Evolutionary conservation across 1,284 basidiomycete genomes (phyloP), one percentile per base, ranked within the genome.

Genomic region (Boletellus dicymbophilus): DNA sequence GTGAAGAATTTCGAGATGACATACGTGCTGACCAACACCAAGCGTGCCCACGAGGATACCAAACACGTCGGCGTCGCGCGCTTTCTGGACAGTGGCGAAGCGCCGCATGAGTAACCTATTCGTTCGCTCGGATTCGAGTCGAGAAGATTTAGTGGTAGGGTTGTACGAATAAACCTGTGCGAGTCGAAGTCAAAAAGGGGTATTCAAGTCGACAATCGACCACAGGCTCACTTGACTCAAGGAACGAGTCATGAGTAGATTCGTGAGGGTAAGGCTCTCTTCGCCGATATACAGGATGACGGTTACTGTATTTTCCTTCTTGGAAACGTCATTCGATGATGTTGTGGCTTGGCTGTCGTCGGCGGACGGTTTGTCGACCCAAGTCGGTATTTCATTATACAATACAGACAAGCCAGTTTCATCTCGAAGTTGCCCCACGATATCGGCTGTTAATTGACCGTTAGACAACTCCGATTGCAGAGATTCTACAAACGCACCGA

Each of bases 1-100:
- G 8, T 12, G n/a, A 5, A 16, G 18, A 25, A 20, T 13, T 26
- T 12, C 18, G 25, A 20, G 15, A 1, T 21, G 9, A 11, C 42
- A 13, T 22, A 15, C 23, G 12, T 12, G 13, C 79, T 61, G 48
- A 90, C 89, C 82, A 21, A 98, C 88, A 38, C 95, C 95, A 7
- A 99, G 80, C 2, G 96, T 98, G 23, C 96, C 95, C 4, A 99
- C 89, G 2, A 99, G 82, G 31, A 99, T 93, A 0, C 94, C 97
- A 56, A 98, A 93, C 0, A 98, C 93, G 59, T 97, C 94, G 0
- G 95, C 89, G 56, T 95, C 90, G 38, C 93, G 80, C 1, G 96
- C 95, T 62, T 88, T 88, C 65, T 97, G 95, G 11, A 99, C 83
- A 0, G 84, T 77, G 3, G 86, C 89, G 57, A 98, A 96, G 15